A percentile compares a stretch with the other conserved stretches of the same genome.
phyloP scores from a whole-genome alignment of 1,284 basidiomycete species.

The Irpex lacteus region DNA sequence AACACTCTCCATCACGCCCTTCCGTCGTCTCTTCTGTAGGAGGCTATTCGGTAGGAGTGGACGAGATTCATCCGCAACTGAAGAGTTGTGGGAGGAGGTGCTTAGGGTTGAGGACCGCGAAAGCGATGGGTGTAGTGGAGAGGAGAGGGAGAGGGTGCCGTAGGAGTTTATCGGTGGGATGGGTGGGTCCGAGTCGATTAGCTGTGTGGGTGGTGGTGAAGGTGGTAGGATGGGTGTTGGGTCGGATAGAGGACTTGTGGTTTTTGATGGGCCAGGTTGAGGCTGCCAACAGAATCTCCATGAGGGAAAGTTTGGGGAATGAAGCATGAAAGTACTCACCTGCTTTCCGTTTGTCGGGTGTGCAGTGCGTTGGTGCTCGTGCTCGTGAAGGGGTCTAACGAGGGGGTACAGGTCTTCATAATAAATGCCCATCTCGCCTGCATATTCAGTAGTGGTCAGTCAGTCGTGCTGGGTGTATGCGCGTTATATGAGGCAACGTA shows the following conservation, averaged over 20 bases:
- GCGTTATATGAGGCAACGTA: constrained; percentile 13
- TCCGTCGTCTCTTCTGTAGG: background rate
- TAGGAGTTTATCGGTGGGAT: constrained; percentile 49
- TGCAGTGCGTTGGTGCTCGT: background rate
- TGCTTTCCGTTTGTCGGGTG: constrained; percentile 2
- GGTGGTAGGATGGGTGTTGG: too few relatives aligned
- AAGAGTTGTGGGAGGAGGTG: background rate
- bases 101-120: background rate
- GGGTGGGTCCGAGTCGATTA: constrained; percentile 21
- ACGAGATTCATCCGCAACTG: constrained; percentile 15
- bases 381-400: constrained; percentile 37
- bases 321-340: constrained; percentile 16
- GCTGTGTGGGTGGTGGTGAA: too few relatives aligned
- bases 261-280: background rate
- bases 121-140: constrained; percentile 28
- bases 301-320: too few relatives aligned
- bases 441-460: background rate
- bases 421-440: constrained; percentile 54
- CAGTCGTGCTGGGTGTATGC: background rate
- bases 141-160: constrained; percentile 30
- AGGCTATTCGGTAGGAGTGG: constrained; percentile 23
- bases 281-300: too few relatives aligned
- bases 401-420: constrained; percentile 58
- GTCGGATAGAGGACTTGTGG: background rate
- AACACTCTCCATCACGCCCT: constrained; percentile 18